Base-by-base conservation (phyloP, 1,139 yeast species). In the Sugiyamaella xylanicola region DNA sequence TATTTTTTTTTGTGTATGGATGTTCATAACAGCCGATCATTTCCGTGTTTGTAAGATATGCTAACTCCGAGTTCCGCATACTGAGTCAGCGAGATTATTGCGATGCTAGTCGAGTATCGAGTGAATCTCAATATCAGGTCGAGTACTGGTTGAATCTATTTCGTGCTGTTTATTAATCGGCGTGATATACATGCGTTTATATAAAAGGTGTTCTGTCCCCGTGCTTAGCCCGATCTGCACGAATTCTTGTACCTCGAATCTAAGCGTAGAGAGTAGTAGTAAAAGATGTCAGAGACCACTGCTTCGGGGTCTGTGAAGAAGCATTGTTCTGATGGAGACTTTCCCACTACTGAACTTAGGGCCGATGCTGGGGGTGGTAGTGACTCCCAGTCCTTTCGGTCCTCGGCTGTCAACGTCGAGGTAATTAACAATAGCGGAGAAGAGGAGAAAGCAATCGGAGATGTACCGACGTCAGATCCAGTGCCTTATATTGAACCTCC, bases 401-500 rank as follows among this genome's bases (percentile, higher is more conserved):
- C 50, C 7, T 46, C 50, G 7, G 48, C 13, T 13, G 17, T 46
- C 36, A 36, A 46, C 16, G 32, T 46, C 15, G 43, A 46, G 16
- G 50, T 46, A 4, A 46, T 46, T 13, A 46, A 46, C 15, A 46
- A 35, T 21, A 25, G n/a, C 21, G 29, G 17, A 21, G 50, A 46
- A 16, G 50, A 35, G n/a, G 50, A 46, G 17, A 46, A 46, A 17
- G 21, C 50, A 3, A 8, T 36, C 20, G 41, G 50, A 20, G 41
- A 36, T 21, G 2, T 21, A 8, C 40, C 39, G 11, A 17, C 29
- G 2, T 29, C 39, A 19, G 32, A 41, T 4, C n/a, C 50, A 3
- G 43, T 22, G 4, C 51, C 51, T 16, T 44, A 20, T 11, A 22
- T 47, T 1, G 53, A 50, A 11, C 55, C 57, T 13, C 64, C 65